Evolutionary conservation across 257 asterid genomes (phyloP).

Genomic region (Solanum okadae): DNA sequence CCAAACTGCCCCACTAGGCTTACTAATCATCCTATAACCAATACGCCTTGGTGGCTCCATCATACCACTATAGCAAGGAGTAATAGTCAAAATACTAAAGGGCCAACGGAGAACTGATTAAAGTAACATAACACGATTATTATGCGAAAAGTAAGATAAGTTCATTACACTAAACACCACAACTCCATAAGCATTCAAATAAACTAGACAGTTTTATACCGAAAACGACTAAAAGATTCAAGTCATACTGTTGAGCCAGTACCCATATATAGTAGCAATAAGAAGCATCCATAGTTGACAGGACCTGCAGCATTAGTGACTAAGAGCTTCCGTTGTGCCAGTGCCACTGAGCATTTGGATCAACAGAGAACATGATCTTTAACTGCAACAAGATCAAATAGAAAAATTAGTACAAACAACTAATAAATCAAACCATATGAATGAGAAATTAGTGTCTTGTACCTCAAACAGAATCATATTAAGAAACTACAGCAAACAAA

Average conservation of each 20-base stretch:
- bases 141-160: not conserved
- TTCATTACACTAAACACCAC: constrained; percentile 18
- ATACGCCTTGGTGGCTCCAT: not conserved
- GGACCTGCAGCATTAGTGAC: not conserved
- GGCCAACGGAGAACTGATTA: not conserved
- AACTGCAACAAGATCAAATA: constrained; percentile 13
- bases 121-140: not conserved
- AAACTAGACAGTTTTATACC: constrained; percentile 25
- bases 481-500: not conserved
- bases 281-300: constrained; percentile 11
- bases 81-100: not conserved
- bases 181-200: constrained; percentile 21
- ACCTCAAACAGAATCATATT: not conserved
- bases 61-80: not conserved
- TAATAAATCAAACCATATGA: not conserved
- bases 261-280: constrained; percentile 2
- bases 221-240: not conserved
- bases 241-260: constrained; percentile 1
- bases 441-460: not conserved
- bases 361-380: not conserved
- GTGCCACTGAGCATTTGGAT: constrained; percentile 14
- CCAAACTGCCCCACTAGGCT: not conserved
- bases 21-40: not conserved
- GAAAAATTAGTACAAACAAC: not conserved
- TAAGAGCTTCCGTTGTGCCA: constrained; percentile 6